Evolutionary conservation across 2,329 filamentous ascomycete genomes (phyloP).

Genomic region (Xylariaceae sp.): DNA sequence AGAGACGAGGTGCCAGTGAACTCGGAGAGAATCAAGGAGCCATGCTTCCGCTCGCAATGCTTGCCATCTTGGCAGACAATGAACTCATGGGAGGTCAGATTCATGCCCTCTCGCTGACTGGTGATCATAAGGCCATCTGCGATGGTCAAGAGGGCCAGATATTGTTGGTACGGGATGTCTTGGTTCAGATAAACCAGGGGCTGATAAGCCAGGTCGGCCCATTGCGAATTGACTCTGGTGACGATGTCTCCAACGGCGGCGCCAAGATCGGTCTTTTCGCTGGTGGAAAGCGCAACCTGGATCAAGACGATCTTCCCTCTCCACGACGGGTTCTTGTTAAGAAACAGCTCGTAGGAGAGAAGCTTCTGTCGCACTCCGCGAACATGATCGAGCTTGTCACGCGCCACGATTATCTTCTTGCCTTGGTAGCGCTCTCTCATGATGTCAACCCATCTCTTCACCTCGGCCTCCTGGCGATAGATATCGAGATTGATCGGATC

Average conservation of each 20-base stretch:
- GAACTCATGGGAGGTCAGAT: slow-evolving; percentile 89
- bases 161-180: slow-evolving; percentile 87
- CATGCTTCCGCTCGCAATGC: slow-evolving; percentile 66
- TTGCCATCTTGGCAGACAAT: slow-evolving; percentile 86
- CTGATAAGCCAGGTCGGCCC: slow-evolving; percentile 85
- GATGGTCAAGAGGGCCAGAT: slow-evolving; percentile 81
- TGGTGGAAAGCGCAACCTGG: slow-evolving; percentile 86
- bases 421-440: slow-evolving; percentile 79
- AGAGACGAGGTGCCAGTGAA: slow-evolving; percentile 89
- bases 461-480: slow-evolving; percentile 64
- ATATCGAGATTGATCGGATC: slow-evolving; percentile 69
- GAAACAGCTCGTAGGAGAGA: slow-evolving; percentile 83
- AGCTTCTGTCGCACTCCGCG: slow-evolving; percentile 91
- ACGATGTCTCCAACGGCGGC: slow-evolving; percentile 89
- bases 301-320: slow-evolving; percentile 82
- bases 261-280: slow-evolving; percentile 80
- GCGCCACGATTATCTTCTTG: slow-evolving; percentile 84
- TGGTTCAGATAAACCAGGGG: slow-evolving; percentile 91
- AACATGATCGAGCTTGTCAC: slow-evolving; percentile 90
- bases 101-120: slow-evolving; percentile 94
- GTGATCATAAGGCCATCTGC: slow-evolving; percentile 93
- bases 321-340: slow-evolving; percentile 91
- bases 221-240: slow-evolving; percentile 84
- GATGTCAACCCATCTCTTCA: slow-evolving; percentile 69
- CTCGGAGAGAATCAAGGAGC: slow-evolving; percentile 85